Conservation (phyloP, 495 filamentous ascomycete genomes). For the Penicilliopsis zonata region DNA sequence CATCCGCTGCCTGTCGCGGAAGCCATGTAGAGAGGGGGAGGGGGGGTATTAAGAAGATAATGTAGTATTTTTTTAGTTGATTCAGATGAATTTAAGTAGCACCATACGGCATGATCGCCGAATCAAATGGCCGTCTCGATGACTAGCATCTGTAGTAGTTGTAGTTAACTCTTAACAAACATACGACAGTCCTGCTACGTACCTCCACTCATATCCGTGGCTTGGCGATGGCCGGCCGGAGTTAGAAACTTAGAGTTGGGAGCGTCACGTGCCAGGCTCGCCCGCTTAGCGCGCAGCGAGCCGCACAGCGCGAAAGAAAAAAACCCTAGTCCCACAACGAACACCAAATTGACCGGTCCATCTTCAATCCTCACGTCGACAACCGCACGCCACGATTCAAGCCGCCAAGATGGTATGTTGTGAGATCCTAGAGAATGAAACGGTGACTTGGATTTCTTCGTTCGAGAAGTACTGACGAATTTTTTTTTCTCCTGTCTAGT, state of each 20-base stretch:
- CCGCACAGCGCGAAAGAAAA: conserved; percentile 23
- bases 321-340: conserved; percentile 45
- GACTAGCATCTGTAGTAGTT: too few relatives aligned
- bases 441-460: conserved; percentile 6
- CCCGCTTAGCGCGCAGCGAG: conserved; percentile 25
- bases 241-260: not conserved
- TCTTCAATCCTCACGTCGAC: conserved; percentile 42
- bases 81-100: too few relatives aligned
- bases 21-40: conserved; percentile 61
- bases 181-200: too few relatives aligned
- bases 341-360: conserved; percentile 32
- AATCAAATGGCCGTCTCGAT: too few relatives aligned
- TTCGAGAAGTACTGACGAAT: conserved; percentile 13
- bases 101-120: too few relatives aligned
- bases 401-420: conserved; percentile 38
- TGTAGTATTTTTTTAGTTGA: too few relatives aligned
- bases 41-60: conserved; percentile 2
- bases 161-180: too few relatives aligned
- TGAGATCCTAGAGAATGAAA: not conserved
- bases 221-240: too few relatives aligned
- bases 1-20: conserved; percentile 72
- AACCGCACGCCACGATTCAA: conserved; percentile 32
- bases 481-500: conserved; percentile 34
- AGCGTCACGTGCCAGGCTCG: conserved; percentile 20
- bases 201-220: too few relatives aligned